Percentiles rank a stretch among this genome's conserved stretches.
Conservation (phyloP, 805 yeast genomes). For the Wickerhamiella dianesei region DNA sequence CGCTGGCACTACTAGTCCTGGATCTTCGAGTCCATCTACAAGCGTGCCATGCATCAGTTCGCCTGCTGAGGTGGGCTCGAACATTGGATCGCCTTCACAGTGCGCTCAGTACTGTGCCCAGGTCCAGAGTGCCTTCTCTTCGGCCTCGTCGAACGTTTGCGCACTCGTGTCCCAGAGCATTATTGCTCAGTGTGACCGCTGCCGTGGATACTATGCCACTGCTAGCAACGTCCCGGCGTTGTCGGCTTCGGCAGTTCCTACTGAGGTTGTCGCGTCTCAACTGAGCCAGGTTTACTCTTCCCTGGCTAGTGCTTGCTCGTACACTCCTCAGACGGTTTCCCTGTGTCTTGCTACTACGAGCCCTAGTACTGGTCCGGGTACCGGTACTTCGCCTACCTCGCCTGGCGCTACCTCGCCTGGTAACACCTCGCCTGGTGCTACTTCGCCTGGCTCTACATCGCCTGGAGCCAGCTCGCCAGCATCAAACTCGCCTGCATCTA, state of each 20-base stretch:
- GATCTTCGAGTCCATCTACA: background rate
- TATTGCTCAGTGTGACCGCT: background rate
- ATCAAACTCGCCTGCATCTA: background rate
- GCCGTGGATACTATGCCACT: background rate
- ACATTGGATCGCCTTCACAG: background rate
- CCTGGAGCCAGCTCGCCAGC: background rate
- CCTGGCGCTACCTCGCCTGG: background rate
- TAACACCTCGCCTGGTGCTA: constrained; percentile 2
- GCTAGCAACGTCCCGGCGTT: background rate
- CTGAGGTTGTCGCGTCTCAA: background rate
- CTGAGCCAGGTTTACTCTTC: background rate
- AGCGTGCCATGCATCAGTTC: background rate
- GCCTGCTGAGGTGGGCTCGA: background rate
- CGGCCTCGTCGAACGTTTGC: background rate
- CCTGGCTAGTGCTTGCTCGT: background rate
- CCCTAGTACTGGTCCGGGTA: too few relatives aligned
- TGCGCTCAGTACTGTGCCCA: background rate
- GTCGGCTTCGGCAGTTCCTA: background rate
- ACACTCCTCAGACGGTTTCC: background rate
- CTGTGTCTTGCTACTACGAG: too few relatives aligned
- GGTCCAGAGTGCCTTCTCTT: background rate
- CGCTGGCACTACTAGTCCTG: background rate
- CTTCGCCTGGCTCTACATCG: background rate
- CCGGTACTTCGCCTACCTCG: background rate
- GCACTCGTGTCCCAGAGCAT: background rate